Evolutionary conservation across 345 rosid species (phyloP).

Genomic region (Carallia pectinifolia): DNA sequence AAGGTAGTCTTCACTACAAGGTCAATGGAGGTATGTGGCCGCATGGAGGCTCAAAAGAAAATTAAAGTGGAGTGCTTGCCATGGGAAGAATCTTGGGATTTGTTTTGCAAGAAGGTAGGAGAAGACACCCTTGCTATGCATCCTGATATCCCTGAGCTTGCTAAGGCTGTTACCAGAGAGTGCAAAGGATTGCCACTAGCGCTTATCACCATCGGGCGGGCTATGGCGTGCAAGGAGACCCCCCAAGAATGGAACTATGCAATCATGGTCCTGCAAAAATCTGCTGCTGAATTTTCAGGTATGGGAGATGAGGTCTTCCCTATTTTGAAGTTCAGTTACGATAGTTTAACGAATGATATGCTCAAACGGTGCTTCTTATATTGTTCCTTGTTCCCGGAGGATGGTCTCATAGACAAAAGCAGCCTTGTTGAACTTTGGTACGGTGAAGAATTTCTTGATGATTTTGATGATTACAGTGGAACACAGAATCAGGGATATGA

Average conservation of each 20-base stretch:
- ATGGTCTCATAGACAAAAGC: background rate
- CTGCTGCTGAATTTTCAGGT: background rate
- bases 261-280: background rate
- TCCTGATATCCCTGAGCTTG: slow-evolving; percentile 33
- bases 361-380: too few species aligned
- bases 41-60: too few species aligned
- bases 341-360: background rate
- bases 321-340: background rate
- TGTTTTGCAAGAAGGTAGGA: slow-evolving; percentile 14
- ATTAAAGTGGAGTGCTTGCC: too few species aligned
- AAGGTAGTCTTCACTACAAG: too few species aligned
- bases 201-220: slow-evolving; percentile 35
- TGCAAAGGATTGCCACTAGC: slow-evolving; percentile 35
- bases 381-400: slow-evolving; percentile 16
- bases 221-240: slow-evolving; percentile 36
- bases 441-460: slow-evolving; percentile 9
- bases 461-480: background rate
- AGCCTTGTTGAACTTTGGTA: slow-evolving; percentile 21
- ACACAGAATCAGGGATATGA: background rate
- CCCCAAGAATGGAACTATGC: slow-evolving; percentile 37
- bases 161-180: slow-evolving; percentile 28
- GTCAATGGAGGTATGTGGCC: too few species aligned
- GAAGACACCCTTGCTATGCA: slow-evolving; percentile 24
- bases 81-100: too few species aligned
- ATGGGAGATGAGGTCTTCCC: too few species aligned